Base-by-base conservation (phyloP, 495 filamentous ascomycete species). In the Trichocladium antarcticum region DNA sequence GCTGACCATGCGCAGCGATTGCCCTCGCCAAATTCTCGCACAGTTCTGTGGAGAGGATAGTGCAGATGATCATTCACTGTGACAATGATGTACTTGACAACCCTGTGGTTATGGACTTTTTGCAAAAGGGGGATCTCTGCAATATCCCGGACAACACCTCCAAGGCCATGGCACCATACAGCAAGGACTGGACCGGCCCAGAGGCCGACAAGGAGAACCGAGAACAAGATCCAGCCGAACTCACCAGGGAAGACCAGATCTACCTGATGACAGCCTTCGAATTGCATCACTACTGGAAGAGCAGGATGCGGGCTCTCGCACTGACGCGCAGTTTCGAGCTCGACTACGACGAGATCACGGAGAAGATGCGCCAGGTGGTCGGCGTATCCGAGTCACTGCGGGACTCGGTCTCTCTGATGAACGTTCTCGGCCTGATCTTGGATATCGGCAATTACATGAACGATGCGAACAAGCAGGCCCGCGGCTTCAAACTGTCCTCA, bases 401-500 rank as follows among this genome's bases (percentile, higher is more conserved):
- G 24, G 87, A 90, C 55, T 96, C 90, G 2, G 87, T 93, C 3
- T 79, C 87, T 7, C 70, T 98, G 57, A 95, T 96, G 79, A 95
- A 92, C 51, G 87, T 98, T 36, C 81, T 98, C 17, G 90, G 90
- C 51, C 72, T 98, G 40, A 98, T 98, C 63, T 73, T 97, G 55
- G 88, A 95, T 67, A 94, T 98, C 59, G 92, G 92, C 61, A 98
- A 98, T 61, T 98, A 92, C 74, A 98, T 98, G 92, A 98, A 98
- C 70, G 92, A 97, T 58, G 81, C 89, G 40, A 96, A 95, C 66
- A 98, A 98, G 68, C 93, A 97, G 66, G 92, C 93, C 2, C 85
- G 83, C 53, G 92, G 92, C 40, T 98, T 98, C 82, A 98, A 98
- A 68, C 78, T 98, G 20, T 88, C 88, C 56, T 94, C 92, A 1